Evolutionary conservation across 1,284 basidiomycete genomes (phyloP), one percentile per base, ranked within the genome.

Genomic region (Sanghuangporus baumii): DNA sequence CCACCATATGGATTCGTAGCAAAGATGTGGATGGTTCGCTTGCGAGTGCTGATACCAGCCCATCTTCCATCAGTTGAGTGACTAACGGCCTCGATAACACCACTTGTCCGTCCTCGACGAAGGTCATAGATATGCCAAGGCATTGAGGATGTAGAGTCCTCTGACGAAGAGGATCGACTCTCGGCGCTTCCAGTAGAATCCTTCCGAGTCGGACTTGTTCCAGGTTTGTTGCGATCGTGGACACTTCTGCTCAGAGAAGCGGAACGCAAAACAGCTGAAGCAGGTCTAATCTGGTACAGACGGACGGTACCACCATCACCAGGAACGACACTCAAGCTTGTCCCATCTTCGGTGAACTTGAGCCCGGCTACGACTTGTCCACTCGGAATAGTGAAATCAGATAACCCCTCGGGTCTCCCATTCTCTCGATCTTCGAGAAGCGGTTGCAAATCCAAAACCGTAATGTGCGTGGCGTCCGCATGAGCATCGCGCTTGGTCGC

Each of bases 1-100:
- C 93, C 91, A 0, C 91, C 91, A 61, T 85, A 85, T 0, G 91
- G 90, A 69, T 90, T 88, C 20, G 88, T 77, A 8, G 89, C 83
- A 71, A 91, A 94, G 0, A 94, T 74, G 74, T 95, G 89, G 47
- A 87, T 71, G 0, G 83, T 88, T 54, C 86, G 72, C 67, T 86
- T 85, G 69, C 77, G 70, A 55, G 84, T 93, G 1, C 82, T 83
- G 37, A 94, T 75, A 0, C 85, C 89, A 5, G 89, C 74, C 86
- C 89, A 94, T 34, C 87, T 75, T 20, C 85, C 86, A 68, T 91
- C 88, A 0, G 72, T 69, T 2, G 86, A 81, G 77, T 86, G 86
- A 56, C 74, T 78, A n/a, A 85, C 74, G 11, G 71, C 71, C 58
- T 87, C 83, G 3, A 94, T 81, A 1, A 82, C 73, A 1, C 87